phyloP scores from a whole-genome alignment of 495 filamentous ascomycete genomes.

The Xanthoparmelia taractica region DNA sequence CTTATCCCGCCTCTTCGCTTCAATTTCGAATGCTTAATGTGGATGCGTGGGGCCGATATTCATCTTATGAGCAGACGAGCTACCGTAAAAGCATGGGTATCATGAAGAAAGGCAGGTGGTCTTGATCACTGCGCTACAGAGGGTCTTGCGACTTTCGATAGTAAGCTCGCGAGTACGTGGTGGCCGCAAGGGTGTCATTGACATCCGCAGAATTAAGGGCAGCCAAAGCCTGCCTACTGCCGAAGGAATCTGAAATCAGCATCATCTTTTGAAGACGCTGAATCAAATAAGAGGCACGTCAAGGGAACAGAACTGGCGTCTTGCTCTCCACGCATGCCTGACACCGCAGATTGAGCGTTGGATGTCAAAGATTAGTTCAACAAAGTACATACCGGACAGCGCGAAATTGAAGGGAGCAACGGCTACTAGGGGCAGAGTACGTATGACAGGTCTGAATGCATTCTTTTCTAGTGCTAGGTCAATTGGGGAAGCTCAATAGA shows the following conservation, averaged over 20 bases:
- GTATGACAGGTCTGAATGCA: constrained; percentile 22
- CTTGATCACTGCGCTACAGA: constrained; percentile 23
- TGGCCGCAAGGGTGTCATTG: constrained; percentile 28
- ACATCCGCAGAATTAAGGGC: constrained; percentile 12
- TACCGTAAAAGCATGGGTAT: constrained; percentile 21
- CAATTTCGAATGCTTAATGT: neutral
- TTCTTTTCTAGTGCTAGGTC: constrained; percentile 29
- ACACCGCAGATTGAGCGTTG: neutral
- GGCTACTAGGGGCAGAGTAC: constrained; percentile 28
- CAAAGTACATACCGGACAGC: constrained; percentile 22
- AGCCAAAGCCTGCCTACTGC: neutral
- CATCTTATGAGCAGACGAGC: constrained; percentile 26
- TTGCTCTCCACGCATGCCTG: neutral
- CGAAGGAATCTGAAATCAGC: neutral
- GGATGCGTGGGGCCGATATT: constrained; percentile 28
- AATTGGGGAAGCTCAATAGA: constrained; percentile 28
- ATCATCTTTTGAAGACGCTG: neutral
- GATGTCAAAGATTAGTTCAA: neutral
- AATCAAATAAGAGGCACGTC: neutral
- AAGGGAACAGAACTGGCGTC: neutral
- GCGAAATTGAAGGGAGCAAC: constrained; percentile 29
- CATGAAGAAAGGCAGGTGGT: constrained; percentile 30
- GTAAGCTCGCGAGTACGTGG: constrained; percentile 29
- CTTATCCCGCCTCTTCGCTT: neutral
- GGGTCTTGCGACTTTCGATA: constrained; percentile 21